Conservation (phyloP, 257 asterid genomes). For the Galeopsis tetrahit region DNA sequence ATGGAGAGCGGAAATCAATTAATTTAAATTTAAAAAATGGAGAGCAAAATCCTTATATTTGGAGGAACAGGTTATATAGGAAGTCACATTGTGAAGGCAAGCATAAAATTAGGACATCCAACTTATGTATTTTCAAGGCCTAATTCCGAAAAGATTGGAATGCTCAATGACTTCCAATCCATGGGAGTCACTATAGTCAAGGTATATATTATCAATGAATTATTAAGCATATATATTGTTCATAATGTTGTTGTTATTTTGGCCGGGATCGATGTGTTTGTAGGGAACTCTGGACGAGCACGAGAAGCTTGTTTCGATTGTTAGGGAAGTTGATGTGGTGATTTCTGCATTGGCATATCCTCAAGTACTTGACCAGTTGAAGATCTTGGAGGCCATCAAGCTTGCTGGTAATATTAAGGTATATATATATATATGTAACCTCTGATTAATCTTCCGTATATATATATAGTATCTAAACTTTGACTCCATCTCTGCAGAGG, state of each 20-base stretch:
- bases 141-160: slow-evolving; percentile 35
- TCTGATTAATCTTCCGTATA: too few relatives aligned
- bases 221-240: too few relatives aligned
- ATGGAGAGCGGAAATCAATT: too few relatives aligned
- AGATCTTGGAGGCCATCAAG: slow-evolving; percentile 56
- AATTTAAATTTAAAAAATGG: too few relatives aligned
- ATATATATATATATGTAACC: not conserved
- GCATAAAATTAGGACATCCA: slow-evolving; percentile 40
- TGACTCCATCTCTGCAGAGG: slow-evolving; percentile 41
- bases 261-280: slow-evolving; percentile 5
- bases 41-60: too few relatives aligned
- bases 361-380: slow-evolving; percentile 50
- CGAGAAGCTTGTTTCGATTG: slow-evolving; percentile 48
- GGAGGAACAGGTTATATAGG: too few relatives aligned
- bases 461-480: too few relatives aligned
- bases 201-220: slow-evolving; percentile 22
- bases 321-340: too few relatives aligned
- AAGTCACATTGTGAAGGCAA: too few relatives aligned
- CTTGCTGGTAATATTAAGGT: slow-evolving; percentile 57
- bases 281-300: slow-evolving; percentile 53
- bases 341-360: too few relatives aligned
- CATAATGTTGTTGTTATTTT: not conserved
- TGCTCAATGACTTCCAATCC: slow-evolving; percentile 41
- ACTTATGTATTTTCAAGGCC: slow-evolving; percentile 61
- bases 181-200: slow-evolving; percentile 45